These are phyloP conservation scores for Fusarium piperis DNA, from an alignment of 2,329 filamentous ascomycete genomes.

Conservation along the genomic window DNA sequence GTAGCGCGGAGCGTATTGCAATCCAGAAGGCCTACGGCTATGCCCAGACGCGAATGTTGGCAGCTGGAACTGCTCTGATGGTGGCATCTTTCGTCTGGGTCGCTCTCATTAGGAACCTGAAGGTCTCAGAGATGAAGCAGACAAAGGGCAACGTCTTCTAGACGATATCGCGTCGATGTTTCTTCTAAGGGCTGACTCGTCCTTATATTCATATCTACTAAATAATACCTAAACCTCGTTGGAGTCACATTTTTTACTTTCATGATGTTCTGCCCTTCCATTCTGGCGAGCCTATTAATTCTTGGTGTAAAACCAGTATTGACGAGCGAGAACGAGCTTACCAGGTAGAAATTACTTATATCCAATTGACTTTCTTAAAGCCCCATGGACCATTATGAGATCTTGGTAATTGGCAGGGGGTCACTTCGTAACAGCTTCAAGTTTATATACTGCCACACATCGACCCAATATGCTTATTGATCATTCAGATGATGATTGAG, in stretches of 20 bases:
- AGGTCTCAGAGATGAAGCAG: constrained; percentile 31
- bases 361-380: no score
- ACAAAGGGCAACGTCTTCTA: constrained; percentile 30
- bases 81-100: constrained; percentile 30
- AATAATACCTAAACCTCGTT: not conserved
- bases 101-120: constrained; percentile 30
- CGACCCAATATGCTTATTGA: not conserved
- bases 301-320: not conserved
- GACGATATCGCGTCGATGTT: not conserved
- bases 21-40: constrained; percentile 56
- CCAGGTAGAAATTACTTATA: no score
- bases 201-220: not conserved
- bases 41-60: constrained; percentile 28
- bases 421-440: not conserved
- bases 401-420: no score
- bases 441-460: not conserved
- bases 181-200: no score
- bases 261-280: not conserved
- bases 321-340: not conserved
- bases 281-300: not conserved
- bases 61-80: constrained; percentile 34
- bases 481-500: not conserved
- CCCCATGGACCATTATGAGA: no score
- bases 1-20: constrained; percentile 50
- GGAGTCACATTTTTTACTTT: not conserved